Conservation (phyloP, 768 basidiomycete genomes). For the Leccinum subgranulosum region DNA sequence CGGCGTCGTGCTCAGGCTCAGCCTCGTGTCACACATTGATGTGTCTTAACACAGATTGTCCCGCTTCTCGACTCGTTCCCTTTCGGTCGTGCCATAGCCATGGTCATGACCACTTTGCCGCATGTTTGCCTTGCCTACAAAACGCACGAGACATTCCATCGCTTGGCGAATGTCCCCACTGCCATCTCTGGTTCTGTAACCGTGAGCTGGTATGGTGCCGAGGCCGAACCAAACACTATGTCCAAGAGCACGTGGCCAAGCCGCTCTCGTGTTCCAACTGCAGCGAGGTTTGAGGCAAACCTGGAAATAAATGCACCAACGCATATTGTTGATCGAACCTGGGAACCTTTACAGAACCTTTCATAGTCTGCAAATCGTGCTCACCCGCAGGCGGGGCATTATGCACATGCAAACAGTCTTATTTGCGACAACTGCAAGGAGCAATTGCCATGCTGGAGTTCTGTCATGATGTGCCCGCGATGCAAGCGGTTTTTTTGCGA, state of each 20-base stretch:
- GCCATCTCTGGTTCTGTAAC: slow-evolving; percentile 21
- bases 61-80: slow-evolving; percentile 13
- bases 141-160: neutral
- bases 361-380: slow-evolving; percentile 17
- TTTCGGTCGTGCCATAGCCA: slow-evolving; percentile 15
- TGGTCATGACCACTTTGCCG: slow-evolving; percentile 1
- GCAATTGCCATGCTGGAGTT: neutral
- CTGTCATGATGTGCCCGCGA: slow-evolving; percentile 13
- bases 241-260: slow-evolving; percentile 12
- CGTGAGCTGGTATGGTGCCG: slow-evolving; percentile 21
- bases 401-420: slow-evolving; percentile 18
- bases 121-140: slow-evolving; percentile 13
- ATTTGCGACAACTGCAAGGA: slow-evolving; percentile 21
- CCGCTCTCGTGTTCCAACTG: slow-evolving; percentile 15
- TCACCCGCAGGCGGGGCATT: slow-evolving; percentile 16
- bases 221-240: slow-evolving; percentile 15
- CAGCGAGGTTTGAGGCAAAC: neutral
- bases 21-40: slow-evolving; percentile 9
- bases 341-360: neutral
- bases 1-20: slow-evolving; percentile 1
- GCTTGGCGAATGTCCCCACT: slow-evolving; percentile 20
- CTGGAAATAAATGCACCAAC: slow-evolving; percentile 1
- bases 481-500: slow-evolving; percentile 18
- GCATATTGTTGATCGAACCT: slow-evolving; percentile 19
- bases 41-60: slow-evolving; percentile 18